phyloP scores from a whole-genome alignment of 1,284 basidiomycete genomes.

The Calocybe gambosa region DNA sequence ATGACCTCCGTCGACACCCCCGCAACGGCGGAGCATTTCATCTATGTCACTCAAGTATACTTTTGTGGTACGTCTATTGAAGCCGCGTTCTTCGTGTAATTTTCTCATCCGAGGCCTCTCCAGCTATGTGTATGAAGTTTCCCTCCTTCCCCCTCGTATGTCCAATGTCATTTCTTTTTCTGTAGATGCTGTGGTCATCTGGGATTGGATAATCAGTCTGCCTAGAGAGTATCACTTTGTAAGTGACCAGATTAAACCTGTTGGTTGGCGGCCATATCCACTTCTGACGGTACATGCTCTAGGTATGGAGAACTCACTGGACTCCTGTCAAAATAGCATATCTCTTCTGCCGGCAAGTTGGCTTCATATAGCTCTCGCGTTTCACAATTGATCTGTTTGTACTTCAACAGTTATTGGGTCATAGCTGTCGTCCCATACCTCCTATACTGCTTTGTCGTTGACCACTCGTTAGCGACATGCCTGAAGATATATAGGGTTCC shows the following conservation, averaged over 20 bases:
- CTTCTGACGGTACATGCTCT: conserved; percentile 14
- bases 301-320: conserved; percentile 79
- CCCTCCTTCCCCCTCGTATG: conserved; percentile 16
- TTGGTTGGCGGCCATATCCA: conserved; percentile 6
- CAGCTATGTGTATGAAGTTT: conserved; percentile 66
- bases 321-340: conserved; percentile 75
- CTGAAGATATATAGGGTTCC: conserved; percentile 56
- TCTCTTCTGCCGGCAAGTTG: conserved; percentile 67
- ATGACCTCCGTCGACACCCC: conserved; percentile 23
- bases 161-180: conserved; percentile 20
- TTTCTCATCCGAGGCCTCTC: conserved; percentile 23
- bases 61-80: conserved; percentile 63
- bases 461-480: conserved; percentile 58
- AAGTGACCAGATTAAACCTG: conserved; percentile 21
- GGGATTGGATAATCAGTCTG: conserved; percentile 77
- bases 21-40: conserved; percentile 38
- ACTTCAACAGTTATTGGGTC: conserved; percentile 61
- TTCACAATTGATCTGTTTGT: not conserved
- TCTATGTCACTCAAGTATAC: conserved; percentile 66
- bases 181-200: conserved; percentile 69
- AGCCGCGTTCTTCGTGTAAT: conserved; percentile 17
- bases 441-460: conserved; percentile 62
- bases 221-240: conserved; percentile 72
- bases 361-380: conserved; percentile 7
- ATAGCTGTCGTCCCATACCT: conserved; percentile 70